These are phyloP conservation scores for Rutidosis leptorrhynchoides DNA, from an alignment of 129 eudicot genomes.

Conservation along the genomic window DNA sequence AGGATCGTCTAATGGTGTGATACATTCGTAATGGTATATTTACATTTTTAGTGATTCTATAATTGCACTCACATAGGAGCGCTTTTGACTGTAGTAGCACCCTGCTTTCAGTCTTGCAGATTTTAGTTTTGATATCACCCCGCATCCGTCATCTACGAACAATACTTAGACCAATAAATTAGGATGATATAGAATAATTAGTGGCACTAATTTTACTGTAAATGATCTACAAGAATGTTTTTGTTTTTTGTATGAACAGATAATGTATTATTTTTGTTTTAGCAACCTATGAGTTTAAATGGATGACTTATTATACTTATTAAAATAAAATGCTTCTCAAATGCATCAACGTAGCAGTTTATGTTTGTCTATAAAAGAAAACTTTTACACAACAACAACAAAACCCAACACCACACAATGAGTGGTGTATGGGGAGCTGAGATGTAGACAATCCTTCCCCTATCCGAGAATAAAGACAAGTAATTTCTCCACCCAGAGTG, in stretches of 20 bases:
- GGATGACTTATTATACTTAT: neutral
- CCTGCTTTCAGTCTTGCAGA: neutral
- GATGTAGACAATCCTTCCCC: too few relatives aligned
- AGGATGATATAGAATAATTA: neutral
- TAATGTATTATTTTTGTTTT: neutral
- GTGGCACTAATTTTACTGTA: neutral
- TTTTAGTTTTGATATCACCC: neutral
- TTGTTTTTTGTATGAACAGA: neutral
- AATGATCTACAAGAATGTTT: neutral
- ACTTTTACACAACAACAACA: too few relatives aligned
- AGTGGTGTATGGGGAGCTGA: too few relatives aligned
- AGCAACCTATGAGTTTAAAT: neutral
- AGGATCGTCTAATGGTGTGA: constrained; percentile 8
- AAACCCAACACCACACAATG: too few relatives aligned
- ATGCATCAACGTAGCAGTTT: neutral
- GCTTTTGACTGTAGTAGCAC: neutral
- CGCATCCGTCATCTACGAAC: neutral
- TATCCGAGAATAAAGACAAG: too few relatives aligned
- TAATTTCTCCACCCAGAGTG: too few relatives aligned
- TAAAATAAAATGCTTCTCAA: neutral
- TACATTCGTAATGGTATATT: neutral
- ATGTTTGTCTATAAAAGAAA: neutral
- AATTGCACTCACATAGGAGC: neutral
- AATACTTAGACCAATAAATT: too few relatives aligned
- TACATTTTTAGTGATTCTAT: neutral